Evolutionary conservation across 2,329 filamentous ascomycete genomes (phyloP), one percentile per base, ranked within the genome.

Genomic region (Aspergillus sclerotialis): DNA sequence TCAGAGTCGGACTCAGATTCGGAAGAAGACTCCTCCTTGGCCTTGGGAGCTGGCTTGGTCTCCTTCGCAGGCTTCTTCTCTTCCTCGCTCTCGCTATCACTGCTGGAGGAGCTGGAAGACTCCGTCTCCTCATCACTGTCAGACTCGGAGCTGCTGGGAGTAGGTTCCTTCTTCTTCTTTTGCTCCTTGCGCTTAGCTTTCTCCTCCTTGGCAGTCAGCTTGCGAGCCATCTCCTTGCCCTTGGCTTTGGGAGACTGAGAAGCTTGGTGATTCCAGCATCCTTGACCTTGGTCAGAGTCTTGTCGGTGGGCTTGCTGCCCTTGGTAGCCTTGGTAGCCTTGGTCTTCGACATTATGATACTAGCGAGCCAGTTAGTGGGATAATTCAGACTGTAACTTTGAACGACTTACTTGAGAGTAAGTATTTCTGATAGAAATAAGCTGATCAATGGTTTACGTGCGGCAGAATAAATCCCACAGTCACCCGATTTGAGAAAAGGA

Each of bases 281-380:
- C 58, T 70, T 70, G 50, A 68, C 67, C 56, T 69, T 69, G 55
- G 49, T 58, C 45, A 69, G 39, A 46, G 59, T 48, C 57, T 67
- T 67, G 53, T 58, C 55, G 40, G 48, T 52, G 40, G 56, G 45
- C 49, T 67, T 65, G 49, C 54, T 10, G 10, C 19, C 19, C 19
- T 23, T 23, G 19, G 19, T 10, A 23, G 19, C 19, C 19, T 23
- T 49, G 36, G 52, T 43, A 53, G 55, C 49, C 56, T 69, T 67
- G 36, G 61, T 59, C 56, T 69, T 69, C 31, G 64, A 64, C 61
- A 66, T 67, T 48, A 50, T 65, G 52, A 51, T 49, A 50, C 53
- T 44, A 28, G 25, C 35, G 28, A 27, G 10, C 31, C 23, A 19
- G 36, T 34, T 32, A 30, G 29, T 13, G 30, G n/a, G 23, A 24